Base-by-base conservation (phyloP, 306 rosid genomes). In the Macrotyloma uniflorum region DNA sequence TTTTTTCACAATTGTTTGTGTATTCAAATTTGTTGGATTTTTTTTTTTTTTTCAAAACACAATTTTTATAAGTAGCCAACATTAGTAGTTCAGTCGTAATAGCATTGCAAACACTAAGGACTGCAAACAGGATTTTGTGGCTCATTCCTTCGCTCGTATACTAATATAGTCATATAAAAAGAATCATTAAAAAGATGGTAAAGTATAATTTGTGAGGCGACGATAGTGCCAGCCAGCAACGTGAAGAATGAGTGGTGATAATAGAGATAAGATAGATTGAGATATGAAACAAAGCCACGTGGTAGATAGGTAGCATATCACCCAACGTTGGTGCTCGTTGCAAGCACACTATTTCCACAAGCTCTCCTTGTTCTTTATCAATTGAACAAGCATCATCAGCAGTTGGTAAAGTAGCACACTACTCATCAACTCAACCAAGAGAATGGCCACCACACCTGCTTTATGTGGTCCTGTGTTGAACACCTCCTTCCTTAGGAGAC, bases 401-500 rank as follows among this genome's bases (percentile, higher is more conserved):
- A 38, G 43, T 38, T 38, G 43, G 43, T 38, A 9, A 38, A 38
- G 43, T 38, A 38, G 43, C 43, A 10, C 9, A 8, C 43, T 9
- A 38, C 43, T 38, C 43, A 9, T 38, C 0, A 38, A 42, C 47
- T 42, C 47, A 42, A 42, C 15, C 47, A 42, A 14, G 16, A 18
- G 2, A 68, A 90, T 83, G 90, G 86, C 90, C 19, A 82, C 78
- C 73, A 51, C 84, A 35, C 47, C 72, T n/a, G 77, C 73, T 18
- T 38, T 72, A 50, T 84, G 89, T 4, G 82, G 96, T 57, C 63
- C 89, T 30, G 67, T 87, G 83, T 83, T 86, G 36, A 89, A 83
- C 93, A 87, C 92, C 80, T 85, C 92, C 58, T 87, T 92, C 80
- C 70, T 86, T 72, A 79, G 83, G 22, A 20, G 74, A 19, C 88